Evolutionary conservation across 2,329 filamentous ascomycete species (phyloP), one percentile per base, ranked within the genome.

Genomic region (Trichoderma pleuroti): DNA sequence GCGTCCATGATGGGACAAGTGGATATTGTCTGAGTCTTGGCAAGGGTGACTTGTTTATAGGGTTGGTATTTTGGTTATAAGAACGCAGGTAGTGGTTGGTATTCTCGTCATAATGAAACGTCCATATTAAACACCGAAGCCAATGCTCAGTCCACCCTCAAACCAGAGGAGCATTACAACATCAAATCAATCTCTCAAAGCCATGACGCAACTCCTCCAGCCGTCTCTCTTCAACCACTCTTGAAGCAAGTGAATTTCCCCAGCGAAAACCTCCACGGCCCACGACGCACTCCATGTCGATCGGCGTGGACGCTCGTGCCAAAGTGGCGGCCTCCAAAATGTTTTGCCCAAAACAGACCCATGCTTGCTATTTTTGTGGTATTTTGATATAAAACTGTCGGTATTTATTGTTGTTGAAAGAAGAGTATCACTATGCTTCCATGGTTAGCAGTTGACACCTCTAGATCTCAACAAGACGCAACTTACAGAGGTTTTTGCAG

Each of bases 231-330:
- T 61, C 24, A 67, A 2, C 62, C 32, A 59, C 72, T 74, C 70
- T 80, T 83, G 81, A 87, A 87, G 79, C 85, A 87, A 80, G 81
- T 85, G 76, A 85, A 86, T 57, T 79, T 81, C 72, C 84, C 83
- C 54, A 86, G 78, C 63, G 82, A 83, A 76, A 87, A 84, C 56
- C 85, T 80, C 84, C 84, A 87, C 4, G 84, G 84, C 2, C 85
- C 85, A 12, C 83, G 82, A 63, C 81, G 83, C 9, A 86, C 77
- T 59, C 85, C 85, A 72, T 84, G 78, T 12, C 80, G 80, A 75
- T 83, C 81, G 24, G 82, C 83, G 39, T 80, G 79, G 67, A 87
- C 78, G 75, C 79, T 85, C 39, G 85, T 86, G 73, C 85, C 85
- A 73, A 86, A 83, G 74, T 84, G 84, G 39, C 82, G 81, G 66